Evolutionary conservation across 2,329 filamentous ascomycete genomes (phyloP), one percentile per base, ranked within the genome.

Genomic region (Neophaeococcomyces mojaviensis): DNA sequence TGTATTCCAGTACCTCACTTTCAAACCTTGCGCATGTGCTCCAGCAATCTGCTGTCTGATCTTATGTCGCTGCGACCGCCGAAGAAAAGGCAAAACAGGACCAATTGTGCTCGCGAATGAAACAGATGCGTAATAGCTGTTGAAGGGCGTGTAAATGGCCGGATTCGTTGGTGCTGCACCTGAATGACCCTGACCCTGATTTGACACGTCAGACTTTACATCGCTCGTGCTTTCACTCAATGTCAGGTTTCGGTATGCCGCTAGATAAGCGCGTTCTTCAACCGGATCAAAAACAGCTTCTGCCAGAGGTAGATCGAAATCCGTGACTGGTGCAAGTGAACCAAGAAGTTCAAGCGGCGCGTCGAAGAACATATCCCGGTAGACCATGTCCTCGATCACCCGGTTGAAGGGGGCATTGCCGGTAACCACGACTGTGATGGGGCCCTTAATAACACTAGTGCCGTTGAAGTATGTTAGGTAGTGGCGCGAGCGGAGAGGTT

Each of bases 1-100:
- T n/a, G 74, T 68, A n/a, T 67, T 66, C 76, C 76, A 80, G 52
- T 79, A 81, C 35, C 77, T 60, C 1, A 69, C 70, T 52, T 77
- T 76, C 36, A 81, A 56, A 0, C 77, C 77, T 12, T 68, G 63
- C 3, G 61, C 55, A 43, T 76, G 68, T 2, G 77, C 77, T 9
- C 66, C 68, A 0, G 61, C 62, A 34, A 80, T 70, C 55, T 79
- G 76, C 2, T 64, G 61, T 22, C 74, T 63, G 48, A 80, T 65
- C 6, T 63, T 58, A 0, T 66, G 53, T 39, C 73, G 59, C 52
- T 79, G 75, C 4, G 53, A 46, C 1, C 60, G 44, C 0, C 30
- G 46, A 12, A 79, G 61, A 16, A 32, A 39, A 13, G 43, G 43
- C 4, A 39, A 7, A 15, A 26, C 5, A 33, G 6, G 60, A 1